These are phyloP conservation scores for Dinochytrium kinnereticum DNA, from an alignment of 371 early-diverging fungal genomes.

Conservation along the genomic window DNA sequence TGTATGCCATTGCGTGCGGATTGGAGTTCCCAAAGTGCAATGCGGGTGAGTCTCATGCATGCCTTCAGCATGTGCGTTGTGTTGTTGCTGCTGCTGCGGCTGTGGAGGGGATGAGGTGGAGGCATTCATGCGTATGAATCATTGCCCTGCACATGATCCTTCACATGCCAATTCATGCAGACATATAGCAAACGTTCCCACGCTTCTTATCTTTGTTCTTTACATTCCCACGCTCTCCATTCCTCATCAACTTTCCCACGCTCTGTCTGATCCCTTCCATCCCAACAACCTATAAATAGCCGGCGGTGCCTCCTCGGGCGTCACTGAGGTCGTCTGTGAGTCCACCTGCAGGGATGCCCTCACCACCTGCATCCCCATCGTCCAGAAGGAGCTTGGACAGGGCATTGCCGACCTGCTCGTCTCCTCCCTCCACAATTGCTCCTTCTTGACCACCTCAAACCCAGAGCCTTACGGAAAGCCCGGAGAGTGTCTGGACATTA, in stretches of 20 bases:
- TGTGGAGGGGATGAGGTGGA: background rate
- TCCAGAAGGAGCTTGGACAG: background rate
- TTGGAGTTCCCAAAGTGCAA: background rate
- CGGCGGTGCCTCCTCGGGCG: too few species aligned
- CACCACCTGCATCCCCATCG: background rate
- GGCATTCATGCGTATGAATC: too few species aligned
- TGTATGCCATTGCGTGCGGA: constrained; percentile 9
- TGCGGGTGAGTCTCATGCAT: constrained; percentile 1
- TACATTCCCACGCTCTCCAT: too few species aligned
- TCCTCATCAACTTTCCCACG: too few species aligned
- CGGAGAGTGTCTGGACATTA: constrained; percentile 10
- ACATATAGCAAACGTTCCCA: too few species aligned
- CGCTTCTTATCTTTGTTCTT: too few species aligned
- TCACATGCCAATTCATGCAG: too few species aligned
- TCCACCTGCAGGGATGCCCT: constrained; percentile 3
- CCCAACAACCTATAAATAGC: background rate
- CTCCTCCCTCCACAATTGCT: constrained; percentile 4
- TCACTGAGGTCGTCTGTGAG: constrained; percentile 14
- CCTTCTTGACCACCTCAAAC: background rate
- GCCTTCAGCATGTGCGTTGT: too few species aligned
- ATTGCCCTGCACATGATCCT: too few species aligned
- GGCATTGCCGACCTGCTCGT: background rate
- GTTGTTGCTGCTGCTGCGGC: too few species aligned
- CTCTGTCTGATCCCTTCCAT: background rate
- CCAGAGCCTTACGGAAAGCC: background rate